Evolutionary conservation across 2,329 filamentous ascomycete species (phyloP).

Genomic region (Epichloe sibirici): DNA sequence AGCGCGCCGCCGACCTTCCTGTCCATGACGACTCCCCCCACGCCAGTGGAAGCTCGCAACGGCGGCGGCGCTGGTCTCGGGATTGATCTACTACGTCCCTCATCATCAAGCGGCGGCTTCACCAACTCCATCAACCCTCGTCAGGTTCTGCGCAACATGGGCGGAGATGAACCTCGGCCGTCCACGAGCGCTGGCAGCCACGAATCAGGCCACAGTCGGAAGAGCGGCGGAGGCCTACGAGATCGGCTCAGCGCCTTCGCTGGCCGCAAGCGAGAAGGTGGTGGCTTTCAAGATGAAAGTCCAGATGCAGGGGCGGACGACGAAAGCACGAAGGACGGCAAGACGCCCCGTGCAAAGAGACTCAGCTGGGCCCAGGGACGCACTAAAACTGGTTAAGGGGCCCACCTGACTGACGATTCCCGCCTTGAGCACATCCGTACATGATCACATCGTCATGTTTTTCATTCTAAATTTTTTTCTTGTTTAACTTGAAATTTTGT

Average conservation of each 20-base stretch:
- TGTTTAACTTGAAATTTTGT: no score
- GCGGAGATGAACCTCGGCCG: conserved; percentile 15
- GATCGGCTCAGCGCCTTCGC: conserved; percentile 25
- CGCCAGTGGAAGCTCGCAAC: conserved; percentile 22
- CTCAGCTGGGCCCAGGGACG: conserved; percentile 8
- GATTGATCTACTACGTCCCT: conserved; percentile 20
- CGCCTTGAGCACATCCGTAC: no score
- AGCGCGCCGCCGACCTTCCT: conserved; percentile 29
- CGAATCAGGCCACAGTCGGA: conserved; percentile 15
- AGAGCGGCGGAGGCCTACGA: conserved; percentile 20
- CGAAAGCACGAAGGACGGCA: conserved; percentile 6
- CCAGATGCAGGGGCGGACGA: conserved; percentile 14
- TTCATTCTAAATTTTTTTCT: no score
- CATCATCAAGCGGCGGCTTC: conserved; percentile 21
- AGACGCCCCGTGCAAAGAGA: conserved; percentile 4
- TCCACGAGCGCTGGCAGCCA: conserved; percentile 20
- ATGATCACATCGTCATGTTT: no score
- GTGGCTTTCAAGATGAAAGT: conserved; percentile 7
- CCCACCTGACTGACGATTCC: no score
- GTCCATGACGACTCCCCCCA: conserved; percentile 34
- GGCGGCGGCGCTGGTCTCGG: conserved; percentile 13
- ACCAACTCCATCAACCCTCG: conserved; percentile 10
- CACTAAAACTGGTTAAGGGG: conserved; percentile 11
- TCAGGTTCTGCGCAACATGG: conserved; percentile 7
- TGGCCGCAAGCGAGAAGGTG: conserved; percentile 15